These are phyloP conservation scores for Aspergillus versicolor DNA, from an alignment of 2,329 filamentous ascomycete genomes.

Conservation along the genomic window DNA sequence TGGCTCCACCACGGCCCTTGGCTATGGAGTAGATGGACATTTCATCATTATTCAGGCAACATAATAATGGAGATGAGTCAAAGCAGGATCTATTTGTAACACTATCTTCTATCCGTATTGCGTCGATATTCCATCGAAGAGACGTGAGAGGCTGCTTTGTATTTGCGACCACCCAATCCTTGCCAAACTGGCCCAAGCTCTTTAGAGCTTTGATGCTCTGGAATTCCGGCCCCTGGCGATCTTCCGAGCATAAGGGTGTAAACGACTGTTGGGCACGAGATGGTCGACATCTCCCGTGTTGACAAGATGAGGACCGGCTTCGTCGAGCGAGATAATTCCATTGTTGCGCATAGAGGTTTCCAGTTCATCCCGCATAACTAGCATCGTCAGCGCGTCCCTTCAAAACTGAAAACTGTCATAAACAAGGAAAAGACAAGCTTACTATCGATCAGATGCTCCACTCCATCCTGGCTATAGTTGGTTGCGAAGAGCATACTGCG, in stretches of 20 bases:
- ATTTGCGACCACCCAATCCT: neutral
- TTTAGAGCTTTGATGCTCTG: constrained; percentile 28
- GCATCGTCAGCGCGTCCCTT: constrained; percentile 1
- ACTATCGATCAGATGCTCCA: constrained; percentile 57
- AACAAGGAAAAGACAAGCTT: constrained; percentile 28
- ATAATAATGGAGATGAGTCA: neutral
- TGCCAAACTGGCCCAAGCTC: neutral
- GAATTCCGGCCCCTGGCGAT: constrained; percentile 30
- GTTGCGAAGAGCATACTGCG: constrained; percentile 54
- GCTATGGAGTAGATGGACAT: neutral
- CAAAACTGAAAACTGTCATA: neutral
- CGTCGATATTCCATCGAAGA: no score
- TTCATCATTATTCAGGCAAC: neutral
- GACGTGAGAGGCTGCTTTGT: neutral
- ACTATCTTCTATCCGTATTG: no score
- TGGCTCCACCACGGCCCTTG: neutral
- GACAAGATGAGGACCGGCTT: constrained; percentile 46
- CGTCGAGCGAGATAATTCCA: constrained; percentile 46
- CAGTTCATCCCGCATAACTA: constrained; percentile 49
- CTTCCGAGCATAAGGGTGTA: constrained; percentile 45
- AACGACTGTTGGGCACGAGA: constrained; percentile 42
- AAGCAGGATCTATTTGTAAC: neutral
- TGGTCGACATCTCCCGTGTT: constrained; percentile 53
- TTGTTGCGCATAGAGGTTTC: constrained; percentile 50
- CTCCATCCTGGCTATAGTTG: constrained; percentile 55